Base-by-base conservation (phyloP, 2,329 filamentous ascomycete species). In the Botrytis galanthina region DNA sequence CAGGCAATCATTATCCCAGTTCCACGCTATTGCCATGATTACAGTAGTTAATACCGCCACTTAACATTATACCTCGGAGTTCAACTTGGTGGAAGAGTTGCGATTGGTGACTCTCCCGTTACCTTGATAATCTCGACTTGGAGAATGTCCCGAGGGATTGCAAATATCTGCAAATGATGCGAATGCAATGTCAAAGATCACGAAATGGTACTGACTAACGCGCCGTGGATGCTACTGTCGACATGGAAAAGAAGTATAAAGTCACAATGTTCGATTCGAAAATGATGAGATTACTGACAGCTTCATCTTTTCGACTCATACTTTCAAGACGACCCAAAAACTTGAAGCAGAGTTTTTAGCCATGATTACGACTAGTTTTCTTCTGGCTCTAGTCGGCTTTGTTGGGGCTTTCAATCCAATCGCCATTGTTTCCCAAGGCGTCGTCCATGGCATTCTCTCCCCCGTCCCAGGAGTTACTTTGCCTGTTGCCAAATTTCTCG, bases 401-500 rank as follows among this genome's bases (percentile, higher is more conserved):
- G 39, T 44, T 10, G 54, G 10, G 14, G 71, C 63, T 48, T 29
- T 60, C 37, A 61, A 39, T 54, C 63, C 54, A 18, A n/a, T 37
- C 14, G 71, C 57, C 1, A 26, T 46, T 14, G n/a, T 73, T n/a
- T 9, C 60, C 26, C 71, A 73, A 42, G 71, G 63, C 0, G 44
- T 46, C 29, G 22, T 73, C 39, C 22, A 16, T 7, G 71, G 71
- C 0, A 39, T 51, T 44, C 51, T n/a, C 12, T 51, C n/a, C 22
- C 26, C 62, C 26, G 20, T 73, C 37, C 26, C 54, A 48, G 71
- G 63, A 51, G 32, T 60, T 32, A 35, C 54, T 22, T 42, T 35
- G 10, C 54, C 63, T 73, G 63, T 73, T 20, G 37, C 32, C 73
- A 88, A 85, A 42, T 94, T 93, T 83, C 76, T 76, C 59, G 92